Evolutionary conservation across 1,139 yeast genomes (phyloP).

Genomic region (Lodderomyces parapsilosis): DNA sequence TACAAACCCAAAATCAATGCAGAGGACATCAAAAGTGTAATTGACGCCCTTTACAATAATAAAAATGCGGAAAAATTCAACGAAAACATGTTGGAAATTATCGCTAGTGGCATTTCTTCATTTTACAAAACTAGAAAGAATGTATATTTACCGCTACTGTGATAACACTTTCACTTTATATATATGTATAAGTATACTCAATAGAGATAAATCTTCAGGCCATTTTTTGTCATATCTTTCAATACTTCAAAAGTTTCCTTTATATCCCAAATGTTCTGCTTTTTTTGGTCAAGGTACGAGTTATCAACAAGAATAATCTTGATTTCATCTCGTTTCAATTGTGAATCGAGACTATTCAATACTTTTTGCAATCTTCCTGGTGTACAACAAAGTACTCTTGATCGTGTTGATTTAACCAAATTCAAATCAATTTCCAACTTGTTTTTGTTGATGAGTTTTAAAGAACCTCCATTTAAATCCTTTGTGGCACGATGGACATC

Average conservation of each 20-base stretch:
- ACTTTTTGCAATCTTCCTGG: conserved; percentile 62
- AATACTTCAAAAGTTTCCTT: conserved; percentile 44
- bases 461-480: conserved; percentile 52
- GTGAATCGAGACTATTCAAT: conserved; percentile 39
- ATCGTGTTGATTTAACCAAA: conserved; percentile 46
- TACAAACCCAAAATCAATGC: conserved; percentile 13
- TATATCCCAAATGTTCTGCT: conserved; percentile 63
- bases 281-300: conserved; percentile 61
- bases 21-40: conserved; percentile 8
- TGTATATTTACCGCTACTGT: conserved; percentile 38
- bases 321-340: conserved; percentile 46
- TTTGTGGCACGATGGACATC: conserved; percentile 65
- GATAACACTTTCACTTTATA: conserved; percentile 6
- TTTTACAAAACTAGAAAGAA: conserved; percentile 31
- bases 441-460: conserved; percentile 68
- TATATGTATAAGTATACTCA: conserved; percentile 16
- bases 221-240: conserved; percentile 38
- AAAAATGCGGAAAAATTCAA: conserved; percentile 11
- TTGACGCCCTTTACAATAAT: not conserved
- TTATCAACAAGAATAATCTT: conserved; percentile 62
- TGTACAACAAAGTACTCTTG: conserved; percentile 60
- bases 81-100: conserved; percentile 15
- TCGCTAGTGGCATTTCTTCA: conserved; percentile 26
- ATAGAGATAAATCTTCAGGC: conserved; percentile 52
- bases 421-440: conserved; percentile 58